phyloP scores from a whole-genome alignment of 345 rosid species.

The Eutrema japonicum region DNA sequence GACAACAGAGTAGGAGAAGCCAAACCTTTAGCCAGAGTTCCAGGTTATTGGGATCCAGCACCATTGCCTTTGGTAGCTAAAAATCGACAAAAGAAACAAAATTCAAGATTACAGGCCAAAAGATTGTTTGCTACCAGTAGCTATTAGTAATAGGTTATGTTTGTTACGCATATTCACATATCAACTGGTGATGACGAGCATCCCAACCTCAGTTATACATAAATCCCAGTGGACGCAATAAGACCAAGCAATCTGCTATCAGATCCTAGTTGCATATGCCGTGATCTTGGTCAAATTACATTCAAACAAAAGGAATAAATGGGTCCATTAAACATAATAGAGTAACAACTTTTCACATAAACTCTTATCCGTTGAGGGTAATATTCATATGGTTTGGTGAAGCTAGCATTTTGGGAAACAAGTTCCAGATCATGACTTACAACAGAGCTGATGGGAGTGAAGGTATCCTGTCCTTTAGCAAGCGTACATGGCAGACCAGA shows the following conservation, averaged over 20 bases:
- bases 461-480: slow-evolving; percentile 93
- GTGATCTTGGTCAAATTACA: background rate
- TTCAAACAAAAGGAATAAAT: background rate
- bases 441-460: slow-evolving; percentile 87
- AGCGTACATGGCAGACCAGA: slow-evolving; percentile 96
- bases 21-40: slow-evolving; percentile 89
- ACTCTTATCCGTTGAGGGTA: background rate
- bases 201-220: slow-evolving; percentile 1
- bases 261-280: background rate
- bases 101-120: slow-evolving; percentile 6
- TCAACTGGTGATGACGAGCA: background rate
- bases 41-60: slow-evolving; percentile 75
- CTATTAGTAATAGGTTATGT: background rate
- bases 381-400: slow-evolving; percentile 1
- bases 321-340: background rate
- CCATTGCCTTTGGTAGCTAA: slow-evolving; percentile 68
- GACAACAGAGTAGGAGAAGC: background rate
- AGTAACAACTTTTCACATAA: background rate
- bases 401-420: slow-evolving; percentile 11
- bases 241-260: background rate
- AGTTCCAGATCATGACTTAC: slow-evolving; percentile 53
- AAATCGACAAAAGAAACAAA: slow-evolving; percentile 1
- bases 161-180: background rate
- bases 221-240: slow-evolving; percentile 6
- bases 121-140: slow-evolving; percentile 8